phyloP scores from a whole-genome alignment of 2,329 filamentous ascomycete genomes.

The Ophiobolus disseminans region DNA sequence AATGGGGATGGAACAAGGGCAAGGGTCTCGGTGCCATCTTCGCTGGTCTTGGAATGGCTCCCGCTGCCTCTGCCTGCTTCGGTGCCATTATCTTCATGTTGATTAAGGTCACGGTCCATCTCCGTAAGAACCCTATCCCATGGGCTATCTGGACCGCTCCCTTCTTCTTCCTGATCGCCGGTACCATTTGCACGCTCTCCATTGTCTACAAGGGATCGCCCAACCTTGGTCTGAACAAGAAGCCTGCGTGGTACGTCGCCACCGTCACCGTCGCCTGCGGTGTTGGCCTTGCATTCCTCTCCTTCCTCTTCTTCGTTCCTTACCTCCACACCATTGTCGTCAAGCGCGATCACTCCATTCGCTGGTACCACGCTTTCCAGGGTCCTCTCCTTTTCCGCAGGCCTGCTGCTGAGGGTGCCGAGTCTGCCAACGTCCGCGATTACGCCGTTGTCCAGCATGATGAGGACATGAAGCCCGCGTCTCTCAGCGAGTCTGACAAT shows the following conservation, averaged over 20 bases:
- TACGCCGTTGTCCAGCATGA: conserved; percentile 77
- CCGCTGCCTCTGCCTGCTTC: conserved; percentile 69
- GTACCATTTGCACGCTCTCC: conserved; percentile 75
- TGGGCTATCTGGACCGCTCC: conserved; percentile 78
- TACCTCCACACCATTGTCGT: conserved; percentile 71
- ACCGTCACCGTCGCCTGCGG: conserved; percentile 71
- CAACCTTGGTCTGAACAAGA: conserved; percentile 68
- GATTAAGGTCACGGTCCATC: conserved; percentile 74
- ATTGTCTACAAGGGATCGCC: conserved; percentile 84
- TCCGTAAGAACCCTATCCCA: conserved; percentile 72
- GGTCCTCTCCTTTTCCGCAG: conserved; percentile 68
- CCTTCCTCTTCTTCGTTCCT: conserved; percentile 76
- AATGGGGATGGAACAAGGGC: conserved; percentile 68
- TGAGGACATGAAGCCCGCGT: conserved; percentile 49
- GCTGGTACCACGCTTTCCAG: conserved; percentile 67
- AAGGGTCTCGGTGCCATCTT: conserved; percentile 70
- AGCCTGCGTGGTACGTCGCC: conserved; percentile 71
- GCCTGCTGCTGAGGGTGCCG: conserved; percentile 59
- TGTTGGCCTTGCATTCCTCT: conserved; percentile 64
- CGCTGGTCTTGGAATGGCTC: conserved; percentile 73
- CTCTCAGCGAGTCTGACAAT: conserved; percentile 40
- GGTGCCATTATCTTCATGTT: conserved; percentile 73
- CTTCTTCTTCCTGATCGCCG: conserved; percentile 79
- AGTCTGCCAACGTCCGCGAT: conserved; percentile 69
- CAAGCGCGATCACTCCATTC: conserved; percentile 70